Base-by-base conservation (phyloP, 2,329 filamentous ascomycete genomes). In the Penicillium vulpinum region DNA sequence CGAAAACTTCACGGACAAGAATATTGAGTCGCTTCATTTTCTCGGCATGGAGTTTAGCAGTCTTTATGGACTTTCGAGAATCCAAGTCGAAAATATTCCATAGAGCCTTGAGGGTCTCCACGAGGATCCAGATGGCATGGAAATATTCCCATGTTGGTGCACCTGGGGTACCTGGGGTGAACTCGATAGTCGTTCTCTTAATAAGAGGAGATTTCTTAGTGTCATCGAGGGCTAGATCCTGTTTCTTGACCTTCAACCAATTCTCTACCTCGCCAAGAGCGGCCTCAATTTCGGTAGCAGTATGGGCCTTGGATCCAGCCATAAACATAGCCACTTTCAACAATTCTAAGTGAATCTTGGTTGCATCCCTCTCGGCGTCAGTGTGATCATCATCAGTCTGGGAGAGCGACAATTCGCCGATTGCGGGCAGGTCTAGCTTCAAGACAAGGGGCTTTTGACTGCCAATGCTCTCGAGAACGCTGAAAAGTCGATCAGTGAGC, bases 81-180 rank as follows among this genome's bases (percentile, higher is more conserved):
- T 69, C 67, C 26, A 72, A 50, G 2, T 65, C 61, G 48, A 69
- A 51, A 31, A 78, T 65, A 38, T 71, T 68, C 8, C 69, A 71
- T 21, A 76, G 47, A 5, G 73, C 73, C 59, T 77, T 77, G 31
- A 78, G 58, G 1, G 74, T 73, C 52, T 80, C 77, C 18, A 80
- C 68, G 16, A 73, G 62, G 15, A 68, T 70, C 57, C 76, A 72
- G 46, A 68, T 66, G 16, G 51, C 52, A 58, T 80, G 77, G 46
- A 79, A 65, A 56, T 74, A 77, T 55, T 70, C 62, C 77, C 77
- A 79, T 4, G 73, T 72, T 2, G 76, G 75, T 5, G 68, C 70
- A 24, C 62, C 65, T 22, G 68, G 70, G 16, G 51, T 61, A 9
- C 56, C 62, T 5, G 67, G 53, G 26, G 58, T 48, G 13, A 74